Evolutionary conservation across 2,329 filamentous ascomycete genomes (phyloP).

Genomic region (Colletotrichum godetiae): DNA sequence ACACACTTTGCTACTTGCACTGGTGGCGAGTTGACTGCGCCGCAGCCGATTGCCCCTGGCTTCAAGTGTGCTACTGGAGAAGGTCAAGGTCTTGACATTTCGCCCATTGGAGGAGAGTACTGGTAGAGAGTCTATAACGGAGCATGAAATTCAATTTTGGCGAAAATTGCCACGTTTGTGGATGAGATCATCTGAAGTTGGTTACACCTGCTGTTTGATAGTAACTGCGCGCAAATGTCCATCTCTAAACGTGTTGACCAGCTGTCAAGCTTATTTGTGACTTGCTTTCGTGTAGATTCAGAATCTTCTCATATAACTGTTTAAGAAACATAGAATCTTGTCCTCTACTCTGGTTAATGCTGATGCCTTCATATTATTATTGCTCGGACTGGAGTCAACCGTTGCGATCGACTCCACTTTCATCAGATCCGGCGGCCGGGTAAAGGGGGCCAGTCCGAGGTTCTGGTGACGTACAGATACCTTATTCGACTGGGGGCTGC

Average conservation of each 20-base stretch:
- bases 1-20: slow-evolving; percentile 30
- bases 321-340: no score
- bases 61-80: slow-evolving; percentile 27
- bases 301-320: no score
- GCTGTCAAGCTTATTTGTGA: background rate
- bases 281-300: no score
- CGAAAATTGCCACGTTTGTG: background rate
- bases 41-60: slow-evolving; percentile 27
- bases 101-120: background rate
- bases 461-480: background rate
- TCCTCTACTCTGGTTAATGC: background rate
- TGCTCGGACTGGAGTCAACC: no score
- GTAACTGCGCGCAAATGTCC: background rate
- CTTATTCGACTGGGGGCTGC: background rate
- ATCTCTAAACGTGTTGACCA: background rate
- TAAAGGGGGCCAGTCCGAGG: background rate
- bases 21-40: slow-evolving; percentile 19
- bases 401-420: background rate
- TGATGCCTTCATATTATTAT: background rate
- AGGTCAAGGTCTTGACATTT: slow-evolving; percentile 17
- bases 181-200: background rate
- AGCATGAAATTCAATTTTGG: background rate
- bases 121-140: no score
- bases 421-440: background rate
- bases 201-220: background rate